Evolutionary conservation across 345 rosid species (phyloP).

Genomic region (Linum trigynum): DNA sequence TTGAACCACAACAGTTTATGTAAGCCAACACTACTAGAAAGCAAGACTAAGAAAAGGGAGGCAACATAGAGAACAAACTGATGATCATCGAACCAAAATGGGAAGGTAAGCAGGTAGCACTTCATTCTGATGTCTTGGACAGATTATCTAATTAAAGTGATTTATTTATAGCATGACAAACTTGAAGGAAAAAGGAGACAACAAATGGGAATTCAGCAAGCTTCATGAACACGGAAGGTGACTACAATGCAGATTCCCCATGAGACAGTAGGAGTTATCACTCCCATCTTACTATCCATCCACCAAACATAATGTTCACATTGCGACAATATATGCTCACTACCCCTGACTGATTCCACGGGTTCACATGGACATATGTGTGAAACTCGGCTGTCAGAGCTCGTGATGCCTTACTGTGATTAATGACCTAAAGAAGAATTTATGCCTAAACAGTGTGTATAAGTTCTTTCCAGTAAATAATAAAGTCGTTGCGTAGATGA

Average conservation of each 20-base stretch:
- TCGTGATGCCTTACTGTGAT: background rate
- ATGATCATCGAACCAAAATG: background rate
- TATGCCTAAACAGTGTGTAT: background rate
- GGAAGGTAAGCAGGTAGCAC: background rate
- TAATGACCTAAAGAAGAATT: background rate
- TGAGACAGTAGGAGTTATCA: no score
- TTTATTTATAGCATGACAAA: no score
- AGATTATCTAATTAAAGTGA: no score
- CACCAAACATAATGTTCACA: background rate
- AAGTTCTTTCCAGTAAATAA: background rate
- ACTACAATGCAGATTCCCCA: no score
- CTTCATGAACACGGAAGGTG: no score
- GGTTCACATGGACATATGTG: background rate
- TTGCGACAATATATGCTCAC: background rate
- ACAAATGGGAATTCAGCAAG: no score
- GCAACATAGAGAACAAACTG: background rate
- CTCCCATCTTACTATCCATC: background rate
- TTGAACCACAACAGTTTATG: background rate
- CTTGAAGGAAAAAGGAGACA: no score
- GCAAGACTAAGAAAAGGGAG: background rate
- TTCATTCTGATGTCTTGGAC: background rate
- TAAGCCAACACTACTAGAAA: background rate
- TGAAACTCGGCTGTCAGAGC: background rate
- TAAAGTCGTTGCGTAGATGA: no score
- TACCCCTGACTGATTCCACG: background rate